Conservation (phyloP, 306 rosid genomes). For the Lithocarpus polystachyus region DNA sequence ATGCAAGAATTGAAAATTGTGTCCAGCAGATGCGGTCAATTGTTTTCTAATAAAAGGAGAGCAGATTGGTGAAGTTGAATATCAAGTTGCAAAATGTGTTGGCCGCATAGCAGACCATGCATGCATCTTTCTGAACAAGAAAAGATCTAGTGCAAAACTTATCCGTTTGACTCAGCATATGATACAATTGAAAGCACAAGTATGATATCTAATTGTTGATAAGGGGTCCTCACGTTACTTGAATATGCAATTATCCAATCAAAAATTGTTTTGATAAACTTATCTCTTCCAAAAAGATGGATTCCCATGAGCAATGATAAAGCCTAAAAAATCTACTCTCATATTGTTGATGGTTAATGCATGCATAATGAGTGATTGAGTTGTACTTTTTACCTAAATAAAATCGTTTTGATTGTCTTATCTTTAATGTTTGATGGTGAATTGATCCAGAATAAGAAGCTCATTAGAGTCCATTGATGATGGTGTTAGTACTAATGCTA, state of each 20-base stretch:
- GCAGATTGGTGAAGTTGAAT: conserved; percentile 7
- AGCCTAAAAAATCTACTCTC: conserved; percentile 4
- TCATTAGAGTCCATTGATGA: neutral
- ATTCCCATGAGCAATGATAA: conserved; percentile 21
- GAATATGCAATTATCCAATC: conserved; percentile 40
- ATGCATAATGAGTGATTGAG: conserved; percentile 23
- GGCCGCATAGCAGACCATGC: conserved; percentile 12
- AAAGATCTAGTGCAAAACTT: conserved; percentile 25
- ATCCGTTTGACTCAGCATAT: conserved; percentile 48
- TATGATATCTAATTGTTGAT: conserved; percentile 13
- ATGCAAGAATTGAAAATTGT: conserved; percentile 11
- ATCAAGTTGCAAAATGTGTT: conserved; percentile 28
- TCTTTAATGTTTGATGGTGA: neutral
- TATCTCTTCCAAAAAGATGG: conserved; percentile 28
- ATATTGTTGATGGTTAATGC: conserved; percentile 14
- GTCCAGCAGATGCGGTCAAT: neutral
- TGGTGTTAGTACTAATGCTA: neutral
- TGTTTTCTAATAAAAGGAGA: neutral
- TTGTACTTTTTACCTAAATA: neutral
- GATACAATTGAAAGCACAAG: neutral
- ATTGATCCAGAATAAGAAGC: neutral
- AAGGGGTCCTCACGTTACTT: conserved; percentile 36
- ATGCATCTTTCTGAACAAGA: conserved; percentile 12
- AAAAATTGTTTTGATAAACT: conserved; percentile 30
- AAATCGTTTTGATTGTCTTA: neutral